Conservation (phyloP, 805 yeast species). For the Pichia insulana region DNA sequence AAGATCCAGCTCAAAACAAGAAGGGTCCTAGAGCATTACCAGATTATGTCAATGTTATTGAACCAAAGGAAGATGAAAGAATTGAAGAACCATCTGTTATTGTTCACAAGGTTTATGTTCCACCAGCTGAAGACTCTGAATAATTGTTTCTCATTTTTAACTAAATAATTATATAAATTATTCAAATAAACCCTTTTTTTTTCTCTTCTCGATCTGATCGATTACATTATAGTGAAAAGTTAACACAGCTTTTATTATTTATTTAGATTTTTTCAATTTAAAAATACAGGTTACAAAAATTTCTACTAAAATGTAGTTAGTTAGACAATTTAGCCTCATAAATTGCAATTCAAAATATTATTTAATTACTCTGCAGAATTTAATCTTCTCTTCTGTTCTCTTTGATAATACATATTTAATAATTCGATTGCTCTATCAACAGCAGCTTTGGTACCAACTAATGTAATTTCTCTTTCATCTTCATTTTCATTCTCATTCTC, state of each 20-base stretch:
- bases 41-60: slow-evolving; percentile 85
- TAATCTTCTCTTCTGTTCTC: slow-evolving; percentile 36
- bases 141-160: not conserved
- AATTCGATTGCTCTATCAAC: slow-evolving; percentile 49
- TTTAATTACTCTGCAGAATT: slow-evolving; percentile 7
- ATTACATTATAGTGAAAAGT: not conserved
- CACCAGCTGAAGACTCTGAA: slow-evolving; percentile 26
- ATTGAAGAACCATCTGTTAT: slow-evolving; percentile 76
- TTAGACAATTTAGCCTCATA: too few relatives aligned
- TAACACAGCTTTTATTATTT: too few relatives aligned
- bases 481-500: slow-evolving; percentile 54
- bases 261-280: not conserved
- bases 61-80: slow-evolving; percentile 90
- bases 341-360: not conserved
- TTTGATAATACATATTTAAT: slow-evolving; percentile 48
- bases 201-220: too few relatives aligned
- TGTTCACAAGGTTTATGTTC: slow-evolving; percentile 43
- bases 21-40: slow-evolving; percentile 88
- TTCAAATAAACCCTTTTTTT: not conserved
- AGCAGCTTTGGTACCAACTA: slow-evolving; percentile 49
- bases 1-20: slow-evolving; percentile 87
- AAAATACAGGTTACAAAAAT: slow-evolving; percentile 1
- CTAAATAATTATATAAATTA: not conserved
- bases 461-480: slow-evolving; percentile 60
- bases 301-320: not conserved